These are phyloP conservation scores for Paramecium sonneborni DNA, from an alignment of 73 alveolate genomes.

Conservation along the genomic window DNA sequence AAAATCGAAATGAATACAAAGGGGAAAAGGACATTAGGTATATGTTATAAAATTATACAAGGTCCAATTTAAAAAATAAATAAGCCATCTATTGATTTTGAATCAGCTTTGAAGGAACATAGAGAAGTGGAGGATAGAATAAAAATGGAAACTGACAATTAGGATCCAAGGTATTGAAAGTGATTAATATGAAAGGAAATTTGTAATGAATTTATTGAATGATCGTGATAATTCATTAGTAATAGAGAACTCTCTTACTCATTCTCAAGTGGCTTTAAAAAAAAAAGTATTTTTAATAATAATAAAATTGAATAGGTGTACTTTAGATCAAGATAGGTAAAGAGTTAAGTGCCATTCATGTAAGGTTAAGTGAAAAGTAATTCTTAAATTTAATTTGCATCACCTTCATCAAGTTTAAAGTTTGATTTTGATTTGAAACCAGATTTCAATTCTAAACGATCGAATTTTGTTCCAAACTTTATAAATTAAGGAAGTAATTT, in stretches of 20 bases:
- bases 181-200: not conserved
- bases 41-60: not conserved
- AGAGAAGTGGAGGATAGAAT: not conserved
- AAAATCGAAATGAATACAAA: not conserved
- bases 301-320: not conserved
- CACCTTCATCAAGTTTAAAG: not conserved
- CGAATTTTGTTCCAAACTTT: slow-evolving; percentile 43
- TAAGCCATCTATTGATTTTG: slow-evolving; percentile 1
- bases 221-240: slow-evolving; percentile 4
- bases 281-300: not conserved
- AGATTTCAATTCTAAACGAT: slow-evolving; percentile 23
- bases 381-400: not conserved
- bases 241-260: not conserved
- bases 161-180: slow-evolving; percentile 28
- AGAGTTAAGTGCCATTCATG: not conserved
- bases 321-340: not conserved
- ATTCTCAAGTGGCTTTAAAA: not conserved
- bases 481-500: not conserved
- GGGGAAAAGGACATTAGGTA: slow-evolving; percentile 45
- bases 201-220: not conserved
- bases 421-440: slow-evolving; percentile 29
- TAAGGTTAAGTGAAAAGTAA: not conserved
- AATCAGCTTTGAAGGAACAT: not conserved
- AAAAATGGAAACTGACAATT: slow-evolving; percentile 2
- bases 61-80: slow-evolving; percentile 25